Conservation (phyloP, 345 rosid species). For the Garcia nutans region DNA sequence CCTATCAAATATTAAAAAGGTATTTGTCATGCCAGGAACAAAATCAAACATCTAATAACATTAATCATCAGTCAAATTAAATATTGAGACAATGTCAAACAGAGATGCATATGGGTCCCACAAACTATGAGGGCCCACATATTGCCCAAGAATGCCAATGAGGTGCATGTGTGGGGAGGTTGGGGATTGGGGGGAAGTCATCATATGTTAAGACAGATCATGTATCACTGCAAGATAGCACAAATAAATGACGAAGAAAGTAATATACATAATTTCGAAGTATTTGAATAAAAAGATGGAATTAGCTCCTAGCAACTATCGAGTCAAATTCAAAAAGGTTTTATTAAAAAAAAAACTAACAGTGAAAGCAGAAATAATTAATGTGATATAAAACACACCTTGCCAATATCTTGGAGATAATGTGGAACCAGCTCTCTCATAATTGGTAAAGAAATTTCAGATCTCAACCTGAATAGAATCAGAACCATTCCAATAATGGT, state of each 20-base stretch:
- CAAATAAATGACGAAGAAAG: not conserved
- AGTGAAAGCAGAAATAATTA: conserved; percentile 5
- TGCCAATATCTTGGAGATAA: conserved; percentile 87
- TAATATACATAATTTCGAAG: not conserved
- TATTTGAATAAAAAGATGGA: no score
- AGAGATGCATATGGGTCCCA: not conserved
- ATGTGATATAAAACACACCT: conserved; percentile 50
- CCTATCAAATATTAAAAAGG: conserved; percentile 45
- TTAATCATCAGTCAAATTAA: not conserved
- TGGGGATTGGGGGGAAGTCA: not conserved
- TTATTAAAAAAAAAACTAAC: not conserved
- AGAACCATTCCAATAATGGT: conserved; percentile 1
- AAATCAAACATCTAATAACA: conserved; percentile 2
- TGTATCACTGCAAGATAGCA: not conserved
- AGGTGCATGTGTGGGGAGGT: no score
- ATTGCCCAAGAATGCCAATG: not conserved
- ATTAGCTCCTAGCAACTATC: not conserved
- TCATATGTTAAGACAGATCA: not conserved
- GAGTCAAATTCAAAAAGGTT: not conserved
- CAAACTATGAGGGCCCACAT: not conserved
- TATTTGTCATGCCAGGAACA: conserved; percentile 1
- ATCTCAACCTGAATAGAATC: conserved; percentile 60
- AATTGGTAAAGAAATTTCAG: conserved; percentile 94
- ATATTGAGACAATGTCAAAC: not conserved
- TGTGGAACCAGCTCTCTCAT: conserved; percentile 95